Conservation (phyloP, 257 asterid genomes). For the Solanum chiquidenum region DNA sequence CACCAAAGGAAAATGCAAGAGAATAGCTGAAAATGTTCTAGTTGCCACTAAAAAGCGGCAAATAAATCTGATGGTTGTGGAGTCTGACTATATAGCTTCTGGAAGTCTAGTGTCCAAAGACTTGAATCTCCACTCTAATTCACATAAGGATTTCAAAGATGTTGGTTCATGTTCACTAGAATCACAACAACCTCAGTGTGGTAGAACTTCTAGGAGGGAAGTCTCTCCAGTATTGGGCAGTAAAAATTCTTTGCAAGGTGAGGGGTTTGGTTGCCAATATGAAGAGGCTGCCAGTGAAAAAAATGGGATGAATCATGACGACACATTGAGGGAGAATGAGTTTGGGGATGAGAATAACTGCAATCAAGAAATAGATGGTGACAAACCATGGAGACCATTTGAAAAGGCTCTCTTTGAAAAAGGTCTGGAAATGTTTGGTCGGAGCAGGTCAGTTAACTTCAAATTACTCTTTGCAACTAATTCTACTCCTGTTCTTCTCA, state of each 20-base stretch:
- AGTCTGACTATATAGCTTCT: slow-evolving; percentile 42
- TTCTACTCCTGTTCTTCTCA: not conserved
- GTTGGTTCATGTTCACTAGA: slow-evolving; percentile 22
- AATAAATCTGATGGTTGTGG: slow-evolving; percentile 45
- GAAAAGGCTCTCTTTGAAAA: slow-evolving; percentile 84
- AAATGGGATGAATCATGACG: slow-evolving; percentile 25
- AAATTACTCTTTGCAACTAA: slow-evolving; percentile 3
- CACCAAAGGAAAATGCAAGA: slow-evolving; percentile 66
- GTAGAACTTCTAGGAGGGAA: slow-evolving; percentile 47
- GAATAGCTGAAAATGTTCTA: slow-evolving; percentile 58
- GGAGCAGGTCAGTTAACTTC: slow-evolving; percentile 54
- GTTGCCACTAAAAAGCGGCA: slow-evolving; percentile 56
- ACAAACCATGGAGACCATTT: slow-evolving; percentile 66
- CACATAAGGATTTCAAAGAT: slow-evolving; percentile 16
- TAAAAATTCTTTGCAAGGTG: slow-evolving; percentile 36
- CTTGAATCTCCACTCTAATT: slow-evolving; percentile 25
- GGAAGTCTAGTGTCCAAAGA: slow-evolving; percentile 35
- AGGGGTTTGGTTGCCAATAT: slow-evolving; percentile 38
- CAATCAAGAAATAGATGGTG: slow-evolving; percentile 36
- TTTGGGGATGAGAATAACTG: slow-evolving; percentile 32
- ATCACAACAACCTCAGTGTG: slow-evolving; percentile 38
- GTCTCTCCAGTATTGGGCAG: slow-evolving; percentile 27
- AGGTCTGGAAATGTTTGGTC: slow-evolving; percentile 83
- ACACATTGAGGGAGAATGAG: slow-evolving; percentile 42
- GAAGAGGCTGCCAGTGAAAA: slow-evolving; percentile 34